Evolutionary conservation across 2,329 filamentous ascomycete species (phyloP).

Genomic region (Diaporthe humulicola): DNA sequence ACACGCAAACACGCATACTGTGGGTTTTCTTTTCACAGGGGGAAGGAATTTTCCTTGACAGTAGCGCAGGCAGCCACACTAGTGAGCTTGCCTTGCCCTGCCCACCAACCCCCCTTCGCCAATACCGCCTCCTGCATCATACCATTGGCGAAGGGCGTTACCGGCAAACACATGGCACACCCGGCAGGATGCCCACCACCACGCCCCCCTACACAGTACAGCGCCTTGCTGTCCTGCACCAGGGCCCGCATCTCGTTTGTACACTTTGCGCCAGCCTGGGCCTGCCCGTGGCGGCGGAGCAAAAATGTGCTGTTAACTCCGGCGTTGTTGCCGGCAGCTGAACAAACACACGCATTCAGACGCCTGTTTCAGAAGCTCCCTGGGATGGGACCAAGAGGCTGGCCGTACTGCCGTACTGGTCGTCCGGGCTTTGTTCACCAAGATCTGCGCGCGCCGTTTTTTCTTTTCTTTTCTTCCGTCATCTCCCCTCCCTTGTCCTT

Average conservation of each 20-base stretch:
- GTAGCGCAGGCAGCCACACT: background rate
- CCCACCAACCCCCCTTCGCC: background rate
- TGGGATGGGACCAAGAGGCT: background rate
- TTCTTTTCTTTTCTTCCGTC: background rate
- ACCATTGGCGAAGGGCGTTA: slow-evolving; percentile 19
- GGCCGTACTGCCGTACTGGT: slow-evolving; percentile 2
- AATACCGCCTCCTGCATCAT: slow-evolving; percentile 2
- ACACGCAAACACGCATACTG: slow-evolving; percentile 9
- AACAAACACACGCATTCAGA: slow-evolving; percentile 14
- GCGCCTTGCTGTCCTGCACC: background rate
- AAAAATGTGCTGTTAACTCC: background rate
- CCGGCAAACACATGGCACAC: slow-evolving; percentile 24
- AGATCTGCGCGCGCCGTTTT: background rate
- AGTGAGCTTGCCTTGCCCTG: background rate
- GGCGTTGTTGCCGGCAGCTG: slow-evolving; percentile 3
- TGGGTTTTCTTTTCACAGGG: slow-evolving; percentile 2
- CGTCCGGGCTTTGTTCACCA: slow-evolving; percentile 19
- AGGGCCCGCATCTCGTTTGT: background rate
- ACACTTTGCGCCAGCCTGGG: background rate
- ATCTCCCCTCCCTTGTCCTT: background rate
- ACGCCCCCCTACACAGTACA: too few species aligned
- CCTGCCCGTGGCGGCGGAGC: background rate
- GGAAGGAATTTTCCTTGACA: background rate
- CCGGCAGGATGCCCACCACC: slow-evolving; percentile 11
- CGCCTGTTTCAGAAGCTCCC: slow-evolving; percentile 20